Conservation (phyloP, 768 basidiomycete species). For the Phaeotremella fagi region DNA sequence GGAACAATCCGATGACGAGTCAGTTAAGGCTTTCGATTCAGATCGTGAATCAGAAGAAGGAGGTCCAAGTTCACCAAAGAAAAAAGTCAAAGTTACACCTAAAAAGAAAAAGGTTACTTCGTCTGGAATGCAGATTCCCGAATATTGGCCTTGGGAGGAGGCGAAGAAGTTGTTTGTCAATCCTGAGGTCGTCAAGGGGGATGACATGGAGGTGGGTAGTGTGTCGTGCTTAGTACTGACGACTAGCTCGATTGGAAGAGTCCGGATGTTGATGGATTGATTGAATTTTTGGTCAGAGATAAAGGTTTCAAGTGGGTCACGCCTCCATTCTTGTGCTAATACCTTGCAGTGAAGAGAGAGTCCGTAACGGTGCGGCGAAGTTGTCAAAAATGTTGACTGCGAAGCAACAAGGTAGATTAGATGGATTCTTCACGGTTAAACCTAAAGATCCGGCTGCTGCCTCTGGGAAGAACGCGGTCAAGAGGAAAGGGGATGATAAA, state of each 20-base stretch:
- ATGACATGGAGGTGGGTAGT: slow-evolving; percentile 69
- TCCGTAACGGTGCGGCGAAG: slow-evolving; percentile 91
- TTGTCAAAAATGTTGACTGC: slow-evolving; percentile 75
- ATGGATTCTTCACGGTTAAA: slow-evolving; percentile 85
- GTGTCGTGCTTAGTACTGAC: background rate
- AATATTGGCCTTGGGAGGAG: slow-evolving; percentile 95
- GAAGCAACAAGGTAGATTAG: slow-evolving; percentile 94
- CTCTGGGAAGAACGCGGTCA: slow-evolving; percentile 46
- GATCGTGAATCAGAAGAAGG: slow-evolving; percentile 65
- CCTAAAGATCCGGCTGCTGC: slow-evolving; percentile 52
- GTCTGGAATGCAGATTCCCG: slow-evolving; percentile 67
- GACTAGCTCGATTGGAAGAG: slow-evolving; percentile 84
- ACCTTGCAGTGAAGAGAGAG: slow-evolving; percentile 77
- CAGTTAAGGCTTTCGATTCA: slow-evolving; percentile 46
- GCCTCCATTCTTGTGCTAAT: background rate
- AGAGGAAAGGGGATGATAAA: slow-evolving; percentile 55
- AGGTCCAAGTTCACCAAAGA: slow-evolving; percentile 38
- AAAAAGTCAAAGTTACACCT: slow-evolving; percentile 53
- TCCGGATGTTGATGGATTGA: slow-evolving; percentile 87
- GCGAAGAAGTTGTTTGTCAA: slow-evolving; percentile 84
- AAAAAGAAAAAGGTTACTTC: slow-evolving; percentile 61
- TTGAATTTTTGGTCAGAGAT: slow-evolving; percentile 86
- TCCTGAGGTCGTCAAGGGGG: slow-evolving; percentile 82
- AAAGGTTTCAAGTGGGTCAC: slow-evolving; percentile 89
- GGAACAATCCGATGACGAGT: slow-evolving; percentile 25